Evolutionary conservation across 345 rosid species (phyloP).

Genomic region (Anastatica hierochuntica): DNA sequence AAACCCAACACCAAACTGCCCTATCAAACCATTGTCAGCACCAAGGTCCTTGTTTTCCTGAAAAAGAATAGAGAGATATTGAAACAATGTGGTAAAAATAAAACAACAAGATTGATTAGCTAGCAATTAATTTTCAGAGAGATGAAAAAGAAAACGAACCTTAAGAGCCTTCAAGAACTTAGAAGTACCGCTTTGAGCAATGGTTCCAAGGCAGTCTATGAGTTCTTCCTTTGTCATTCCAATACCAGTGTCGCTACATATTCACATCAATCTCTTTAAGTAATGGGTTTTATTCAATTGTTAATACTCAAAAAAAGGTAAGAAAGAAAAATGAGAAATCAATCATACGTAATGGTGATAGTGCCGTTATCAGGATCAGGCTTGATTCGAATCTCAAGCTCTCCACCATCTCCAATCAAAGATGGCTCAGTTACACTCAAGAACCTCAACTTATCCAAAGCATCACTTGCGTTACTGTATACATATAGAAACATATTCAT

Average conservation of each 20-base stretch:
- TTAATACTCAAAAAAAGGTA: neutral
- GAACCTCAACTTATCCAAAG: slow-evolving; percentile 92
- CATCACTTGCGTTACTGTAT: slow-evolving; percentile 95
- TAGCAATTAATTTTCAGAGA: neutral
- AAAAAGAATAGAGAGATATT: neutral
- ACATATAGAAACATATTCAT: slow-evolving; percentile 15
- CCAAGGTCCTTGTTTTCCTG: slow-evolving; percentile 93
- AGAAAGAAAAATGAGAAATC: neutral
- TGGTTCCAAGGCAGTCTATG: slow-evolving; percentile 96
- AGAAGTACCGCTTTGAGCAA: slow-evolving; percentile 98
- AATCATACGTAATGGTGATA: slow-evolving; percentile 59
- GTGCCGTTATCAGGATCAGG: slow-evolving; percentile 88
- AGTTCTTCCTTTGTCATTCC: slow-evolving; percentile 99
- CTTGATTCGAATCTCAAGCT: slow-evolving; percentile 80
- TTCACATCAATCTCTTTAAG: neutral
- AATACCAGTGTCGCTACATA: slow-evolving; percentile 84
- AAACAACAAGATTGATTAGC: neutral
- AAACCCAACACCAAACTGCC: slow-evolving; percentile 99
- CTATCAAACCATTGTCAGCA: slow-evolving; percentile 77
- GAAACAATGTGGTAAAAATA: neutral
- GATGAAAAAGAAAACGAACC: slow-evolving; percentile 30
- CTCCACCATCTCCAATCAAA: slow-evolving; percentile 81
- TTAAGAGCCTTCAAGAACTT: slow-evolving; percentile 86
- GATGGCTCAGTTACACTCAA: slow-evolving; percentile 89
- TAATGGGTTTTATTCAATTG: neutral